Conservation (phyloP, 2,329 filamentous ascomycete genomes). For the Cercospora janseana region DNA sequence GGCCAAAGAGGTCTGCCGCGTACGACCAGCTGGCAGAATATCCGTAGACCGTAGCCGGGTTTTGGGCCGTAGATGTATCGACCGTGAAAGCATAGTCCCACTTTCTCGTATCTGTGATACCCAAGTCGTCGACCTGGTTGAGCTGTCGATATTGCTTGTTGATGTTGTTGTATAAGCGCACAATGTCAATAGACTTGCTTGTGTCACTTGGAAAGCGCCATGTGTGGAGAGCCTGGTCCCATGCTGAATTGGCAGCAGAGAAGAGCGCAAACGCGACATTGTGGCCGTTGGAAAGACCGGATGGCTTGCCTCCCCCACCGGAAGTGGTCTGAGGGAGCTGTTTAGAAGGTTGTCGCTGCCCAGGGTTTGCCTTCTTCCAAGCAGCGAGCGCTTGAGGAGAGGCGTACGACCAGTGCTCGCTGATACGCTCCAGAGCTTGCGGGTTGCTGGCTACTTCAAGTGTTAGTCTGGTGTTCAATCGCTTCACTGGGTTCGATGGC, state of each 20-base stretch:
- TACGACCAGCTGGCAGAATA: background rate
- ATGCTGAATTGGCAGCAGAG: background rate
- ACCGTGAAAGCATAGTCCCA: background rate
- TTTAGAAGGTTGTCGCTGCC: background rate
- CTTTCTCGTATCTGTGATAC: background rate
- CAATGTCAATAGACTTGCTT: background rate
- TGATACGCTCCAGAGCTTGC: background rate
- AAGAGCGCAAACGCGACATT: background rate
- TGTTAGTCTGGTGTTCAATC: background rate
- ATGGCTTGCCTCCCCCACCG: background rate
- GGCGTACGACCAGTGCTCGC: background rate
- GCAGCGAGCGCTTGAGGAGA: background rate
- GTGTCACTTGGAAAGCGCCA: background rate
- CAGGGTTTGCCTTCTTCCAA: background rate
- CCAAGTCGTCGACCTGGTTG: background rate
- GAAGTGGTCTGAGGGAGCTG: background rate
- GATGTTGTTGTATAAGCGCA: background rate
- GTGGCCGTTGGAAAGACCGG: background rate
- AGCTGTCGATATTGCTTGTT: background rate
- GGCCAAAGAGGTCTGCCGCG: background rate
- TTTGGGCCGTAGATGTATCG: background rate
- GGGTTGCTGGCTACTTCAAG: background rate
- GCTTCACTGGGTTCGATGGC: background rate
- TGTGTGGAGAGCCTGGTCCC: background rate
- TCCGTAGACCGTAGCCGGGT: background rate